Evolutionary conservation across 2,329 filamentous ascomycete genomes (phyloP), one percentile per base, ranked within the genome.

Genomic region (Lasiodiplodia gonubiensis): DNA sequence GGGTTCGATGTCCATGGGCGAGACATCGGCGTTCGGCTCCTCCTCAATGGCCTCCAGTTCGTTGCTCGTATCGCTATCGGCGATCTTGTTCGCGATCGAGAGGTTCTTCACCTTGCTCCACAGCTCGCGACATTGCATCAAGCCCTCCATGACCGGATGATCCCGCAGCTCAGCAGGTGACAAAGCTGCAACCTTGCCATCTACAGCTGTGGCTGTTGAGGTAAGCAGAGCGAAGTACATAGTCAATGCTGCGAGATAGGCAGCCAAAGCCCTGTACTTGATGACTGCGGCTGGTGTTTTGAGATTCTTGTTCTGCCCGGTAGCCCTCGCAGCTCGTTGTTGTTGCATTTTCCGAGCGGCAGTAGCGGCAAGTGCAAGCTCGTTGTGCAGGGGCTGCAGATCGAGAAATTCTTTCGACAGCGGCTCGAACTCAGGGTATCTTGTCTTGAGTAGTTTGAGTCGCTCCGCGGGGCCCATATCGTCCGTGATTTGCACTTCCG

Each of bases 201-300:
- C 81, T 16, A n/a, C 63, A 30, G 59, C 35, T 68, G 89, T 88
- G 60, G 89, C 85, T 0, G 92, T 90, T 0, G 93, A 97, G 12
- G 93, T 92, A n/a, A 99, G 82, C 42, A 98, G 86, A 46, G 94
- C 92, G 78, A 99, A 97, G 79, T 99, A 99, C 88, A 97, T 94
- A 59, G 92, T 90, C 71, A 99, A 84, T 1, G 92, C 86, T 52
- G 92, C 93, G 27, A 98, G 84, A 76, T 99, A 98, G 68, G 93
- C 92, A 5, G 92, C 90, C 48, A 97, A 83, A 12, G 94, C 89
- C 78, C 92, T 89, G 76, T 91, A 90, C 77, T 94, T 95, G 68
- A 92, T 84, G 11, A 80, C 70, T 10, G 76, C 77, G 65, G 76
- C 75, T 1, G 78, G 77, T 4, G 73, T 76, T 39, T 76, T 77